Evolutionary conservation across 192 early-diverging fungal species (phyloP).

Genomic region (Linnemannia exigua): DNA sequence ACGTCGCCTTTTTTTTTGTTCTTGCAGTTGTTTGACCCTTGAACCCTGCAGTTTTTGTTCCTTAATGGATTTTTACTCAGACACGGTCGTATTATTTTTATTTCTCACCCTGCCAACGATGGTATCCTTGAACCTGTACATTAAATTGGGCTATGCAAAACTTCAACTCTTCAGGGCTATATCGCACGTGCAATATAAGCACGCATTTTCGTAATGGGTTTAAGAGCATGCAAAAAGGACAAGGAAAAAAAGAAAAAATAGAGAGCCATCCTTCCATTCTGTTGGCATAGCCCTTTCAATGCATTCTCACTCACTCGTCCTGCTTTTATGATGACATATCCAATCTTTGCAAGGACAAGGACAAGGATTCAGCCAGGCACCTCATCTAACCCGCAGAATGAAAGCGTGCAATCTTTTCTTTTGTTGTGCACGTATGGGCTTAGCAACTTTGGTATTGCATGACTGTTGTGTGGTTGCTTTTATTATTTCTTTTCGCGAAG

Average conservation of each 20-base stretch:
- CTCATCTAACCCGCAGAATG: background rate
- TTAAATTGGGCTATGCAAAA: conserved; percentile 3
- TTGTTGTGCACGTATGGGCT: background rate
- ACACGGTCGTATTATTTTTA: background rate
- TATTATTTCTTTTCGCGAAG: background rate
- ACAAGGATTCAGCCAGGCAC: background rate
- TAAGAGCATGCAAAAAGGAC: too few relatives aligned
- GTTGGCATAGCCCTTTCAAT: conserved; percentile 1
- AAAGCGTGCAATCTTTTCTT: background rate
- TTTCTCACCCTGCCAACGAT: background rate
- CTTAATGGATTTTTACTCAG: background rate
- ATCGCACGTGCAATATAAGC: background rate
- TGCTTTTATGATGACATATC: background rate
- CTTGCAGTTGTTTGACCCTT: background rate
- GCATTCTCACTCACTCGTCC: background rate
- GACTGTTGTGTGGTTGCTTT: background rate
- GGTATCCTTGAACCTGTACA: background rate
- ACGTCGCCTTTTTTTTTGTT: background rate
- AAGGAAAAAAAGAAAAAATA: background rate
- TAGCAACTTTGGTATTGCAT: background rate
- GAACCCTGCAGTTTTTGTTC: background rate
- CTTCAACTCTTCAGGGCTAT: too few relatives aligned
- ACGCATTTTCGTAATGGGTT: too few relatives aligned
- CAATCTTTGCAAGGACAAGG: background rate
- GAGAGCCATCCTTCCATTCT: background rate